Evolutionary conservation across 2,329 filamentous ascomycete species (phyloP).

Genomic region (Esteya vermicola): DNA sequence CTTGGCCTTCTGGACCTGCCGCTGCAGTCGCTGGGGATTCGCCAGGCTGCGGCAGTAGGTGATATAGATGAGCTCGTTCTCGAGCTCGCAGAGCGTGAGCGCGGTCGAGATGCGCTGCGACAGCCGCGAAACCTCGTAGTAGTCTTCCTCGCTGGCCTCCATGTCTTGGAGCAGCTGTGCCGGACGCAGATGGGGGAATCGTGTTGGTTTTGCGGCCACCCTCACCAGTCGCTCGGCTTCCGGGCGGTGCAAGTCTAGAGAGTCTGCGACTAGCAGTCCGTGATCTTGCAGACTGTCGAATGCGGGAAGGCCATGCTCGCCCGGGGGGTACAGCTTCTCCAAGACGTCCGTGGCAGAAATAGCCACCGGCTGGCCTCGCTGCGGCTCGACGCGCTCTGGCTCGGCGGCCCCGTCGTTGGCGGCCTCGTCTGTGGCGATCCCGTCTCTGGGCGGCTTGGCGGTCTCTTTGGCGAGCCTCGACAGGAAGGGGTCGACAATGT

Average conservation of each 20-base stretch:
- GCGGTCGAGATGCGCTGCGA: neutral
- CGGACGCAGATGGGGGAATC: neutral
- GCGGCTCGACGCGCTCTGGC: neutral
- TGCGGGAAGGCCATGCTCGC: too few relatives aligned
- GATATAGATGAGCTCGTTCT: neutral
- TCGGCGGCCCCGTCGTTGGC: too few relatives aligned
- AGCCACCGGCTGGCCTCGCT: too few relatives aligned
- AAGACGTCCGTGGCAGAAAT: too few relatives aligned
- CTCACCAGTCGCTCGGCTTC: neutral
- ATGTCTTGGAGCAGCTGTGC: neutral
- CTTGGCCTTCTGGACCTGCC: neutral
- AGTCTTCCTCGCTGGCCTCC: neutral
- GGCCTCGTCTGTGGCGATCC: too few relatives aligned
- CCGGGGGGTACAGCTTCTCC: too few relatives aligned
- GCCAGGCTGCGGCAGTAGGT: neutral
- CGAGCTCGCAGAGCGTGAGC: neutral
- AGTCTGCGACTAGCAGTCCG: too few relatives aligned
- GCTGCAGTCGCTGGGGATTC: neutral
- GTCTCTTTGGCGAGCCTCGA: too few relatives aligned
- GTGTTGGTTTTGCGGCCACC: neutral
- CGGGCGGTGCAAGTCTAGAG: neutral
- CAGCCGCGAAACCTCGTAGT: neutral
- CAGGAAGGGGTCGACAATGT: too few relatives aligned
- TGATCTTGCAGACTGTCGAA: too few relatives aligned
- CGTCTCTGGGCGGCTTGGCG: too few relatives aligned